Percentiles rank a stretch among this genome's conserved stretches.
These are phyloP conservation scores for Circinella umbellata DNA, from an alignment of 371 early-diverging fungal genomes.

Conservation along the genomic window DNA sequence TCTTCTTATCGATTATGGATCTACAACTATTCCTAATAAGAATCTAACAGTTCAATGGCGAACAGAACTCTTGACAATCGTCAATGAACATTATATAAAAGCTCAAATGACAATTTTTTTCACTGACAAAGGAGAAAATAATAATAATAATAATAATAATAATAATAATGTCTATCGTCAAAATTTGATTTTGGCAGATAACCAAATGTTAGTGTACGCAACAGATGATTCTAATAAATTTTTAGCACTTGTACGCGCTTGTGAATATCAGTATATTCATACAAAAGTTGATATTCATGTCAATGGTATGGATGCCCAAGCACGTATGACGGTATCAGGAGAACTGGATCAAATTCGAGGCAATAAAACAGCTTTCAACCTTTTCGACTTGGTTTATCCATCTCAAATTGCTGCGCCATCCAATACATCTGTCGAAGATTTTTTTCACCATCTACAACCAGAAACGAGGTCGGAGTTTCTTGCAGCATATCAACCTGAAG, in stretches of 20 bases:
- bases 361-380: background rate
- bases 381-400: slow-evolving; percentile 13
- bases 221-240: background rate
- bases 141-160: background rate
- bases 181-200: background rate
- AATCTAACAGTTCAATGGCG: background rate
- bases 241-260: background rate
- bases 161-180: background rate
- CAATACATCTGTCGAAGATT: slow-evolving; percentile 22
- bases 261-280: background rate
- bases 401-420: background rate
- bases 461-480: slow-evolving; percentile 15
- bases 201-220: background rate
- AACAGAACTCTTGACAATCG: background rate
- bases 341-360: background rate
- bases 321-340: background rate
- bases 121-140: no score
- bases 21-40: background rate
- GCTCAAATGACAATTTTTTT: background rate
- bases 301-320: background rate
- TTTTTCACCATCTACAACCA: slow-evolving; percentile 37
- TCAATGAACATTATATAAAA: background rate
- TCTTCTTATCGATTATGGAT: background rate
- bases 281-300: background rate
- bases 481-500: slow-evolving; percentile 13